phyloP scores from a whole-genome alignment of 306 rosid genomes.

The Prunus salicina region DNA sequence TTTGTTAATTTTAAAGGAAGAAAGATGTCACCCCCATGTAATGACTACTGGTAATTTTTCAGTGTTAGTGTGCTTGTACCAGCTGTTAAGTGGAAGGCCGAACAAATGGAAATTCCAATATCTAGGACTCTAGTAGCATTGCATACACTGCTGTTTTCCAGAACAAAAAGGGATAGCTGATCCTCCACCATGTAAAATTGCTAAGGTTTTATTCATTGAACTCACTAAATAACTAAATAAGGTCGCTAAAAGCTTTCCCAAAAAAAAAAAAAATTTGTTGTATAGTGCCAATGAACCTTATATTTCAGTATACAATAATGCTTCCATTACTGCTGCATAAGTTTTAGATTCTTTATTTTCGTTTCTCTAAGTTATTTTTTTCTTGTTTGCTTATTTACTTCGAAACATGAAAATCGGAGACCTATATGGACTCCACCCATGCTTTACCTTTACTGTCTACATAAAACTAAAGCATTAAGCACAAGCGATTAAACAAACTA shows the following conservation, averaged over 20 bases:
- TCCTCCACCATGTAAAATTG: background rate
- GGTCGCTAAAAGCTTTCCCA: background rate
- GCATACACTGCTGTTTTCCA: background rate
- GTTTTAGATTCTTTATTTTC: background rate
- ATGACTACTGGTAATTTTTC: background rate
- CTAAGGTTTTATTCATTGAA: background rate
- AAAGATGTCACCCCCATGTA: background rate
- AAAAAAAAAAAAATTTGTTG: constrained; percentile 2
- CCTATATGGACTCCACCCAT: background rate
- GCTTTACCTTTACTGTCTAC: constrained; percentile 8
- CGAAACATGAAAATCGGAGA: background rate
- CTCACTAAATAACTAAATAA: background rate
- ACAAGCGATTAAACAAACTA: background rate
- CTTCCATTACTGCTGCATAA: background rate
- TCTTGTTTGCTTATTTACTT: background rate
- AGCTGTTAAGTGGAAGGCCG: background rate
- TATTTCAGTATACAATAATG: background rate
- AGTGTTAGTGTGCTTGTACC: background rate
- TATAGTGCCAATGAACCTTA: background rate
- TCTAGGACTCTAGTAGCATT: background rate
- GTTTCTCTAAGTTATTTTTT: background rate
- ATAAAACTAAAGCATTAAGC: background rate
- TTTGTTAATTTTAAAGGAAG: background rate
- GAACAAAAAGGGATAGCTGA: background rate
- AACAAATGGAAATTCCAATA: background rate